Base-by-base conservation (phyloP, 23 red algal genomes). In the Chondrus crispus region DNA sequence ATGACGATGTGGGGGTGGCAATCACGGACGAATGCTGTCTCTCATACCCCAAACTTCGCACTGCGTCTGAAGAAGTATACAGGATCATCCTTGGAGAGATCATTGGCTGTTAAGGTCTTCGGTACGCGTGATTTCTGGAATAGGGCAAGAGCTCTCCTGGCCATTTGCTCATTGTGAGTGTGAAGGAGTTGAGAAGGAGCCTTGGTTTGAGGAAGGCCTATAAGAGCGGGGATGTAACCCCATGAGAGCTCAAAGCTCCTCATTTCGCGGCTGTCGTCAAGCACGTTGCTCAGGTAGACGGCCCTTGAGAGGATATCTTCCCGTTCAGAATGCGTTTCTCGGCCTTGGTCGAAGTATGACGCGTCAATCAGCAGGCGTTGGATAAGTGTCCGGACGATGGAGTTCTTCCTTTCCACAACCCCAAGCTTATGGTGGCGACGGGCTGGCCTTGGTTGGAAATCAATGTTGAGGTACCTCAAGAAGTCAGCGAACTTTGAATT, bases 191-290 rank as follows among this genome's bases (percentile, higher is more conserved):
- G 3, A 14, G 20, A 13, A 8, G 29, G 13, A 11, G 62, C 39
- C 35, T 62, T 39, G 32, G 42, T 13, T 55, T 89, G 44, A 52
- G 68, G 85, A 6, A 88, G 32, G 22, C 68, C 39, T 2, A 52
- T 71, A 14, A 88, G 5, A 30, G 14, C n/a, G 6, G 85, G 50
- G 12, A 68, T 75, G 42, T 88, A 77, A 13, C 70, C 85, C 13
- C 68, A 13, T 46, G 41, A 63, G 8, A 88, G 19, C 64, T 88
- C 85, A 39, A 88, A 79, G 70, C 85, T 78, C 12, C 53, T 89
- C 33, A 89, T 13, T 18, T 38, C 49, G 11, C 42, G 29, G 7
- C 85, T 69, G 10, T 55, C 85, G 13, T 89, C 74, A 10, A 89
- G 41, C 44, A 58, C 36, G 48, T 89, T 89, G 33, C 85, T 89